Percentiles rank a stretch among this genome's conserved stretches.
These are phyloP conservation scores for Argentina anserina DNA, from an alignment of 306 rosid species.

Conservation along the genomic window DNA sequence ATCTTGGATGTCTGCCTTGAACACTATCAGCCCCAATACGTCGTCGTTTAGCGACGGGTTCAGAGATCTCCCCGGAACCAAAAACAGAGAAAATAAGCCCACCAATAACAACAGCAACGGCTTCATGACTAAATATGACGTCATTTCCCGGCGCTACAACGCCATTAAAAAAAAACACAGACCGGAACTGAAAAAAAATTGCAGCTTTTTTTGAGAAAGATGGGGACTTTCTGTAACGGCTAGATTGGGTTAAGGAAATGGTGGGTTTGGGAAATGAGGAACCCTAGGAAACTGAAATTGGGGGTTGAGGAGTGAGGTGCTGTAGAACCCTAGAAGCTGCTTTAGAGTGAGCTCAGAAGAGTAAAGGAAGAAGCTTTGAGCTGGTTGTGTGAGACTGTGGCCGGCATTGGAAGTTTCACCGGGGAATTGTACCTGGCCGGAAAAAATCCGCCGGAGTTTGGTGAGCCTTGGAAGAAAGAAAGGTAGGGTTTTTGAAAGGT, in stretches of 20 bases:
- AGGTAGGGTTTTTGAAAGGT: neutral
- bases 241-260: constrained; percentile 25
- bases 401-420: neutral
- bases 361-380: constrained; percentile 4
- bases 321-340: constrained; percentile 36
- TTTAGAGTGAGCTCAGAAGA: constrained; percentile 5
- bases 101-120: constrained; percentile 24
- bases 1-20: constrained; percentile 85
- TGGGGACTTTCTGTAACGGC: constrained; percentile 35
- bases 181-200: no score
- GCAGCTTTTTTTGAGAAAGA: no score
- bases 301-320: neutral
- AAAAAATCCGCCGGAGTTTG: constrained; percentile 6
- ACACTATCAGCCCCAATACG: constrained; percentile 88
- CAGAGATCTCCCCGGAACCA: constrained; percentile 40
- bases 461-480: neutral
- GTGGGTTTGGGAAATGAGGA: constrained; percentile 17
- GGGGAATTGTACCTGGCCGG: constrained; percentile 10
- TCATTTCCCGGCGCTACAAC: constrained; percentile 37
- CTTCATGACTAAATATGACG: constrained; percentile 33
- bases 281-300: constrained; percentile 8
- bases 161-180: constrained; percentile 35
- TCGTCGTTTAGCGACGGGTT: constrained; percentile 91
- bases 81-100: constrained; percentile 38
- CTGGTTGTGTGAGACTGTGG: constrained; percentile 26